Conservation (phyloP, 495 filamentous ascomycete species). For the Xylaria palmicola region DNA sequence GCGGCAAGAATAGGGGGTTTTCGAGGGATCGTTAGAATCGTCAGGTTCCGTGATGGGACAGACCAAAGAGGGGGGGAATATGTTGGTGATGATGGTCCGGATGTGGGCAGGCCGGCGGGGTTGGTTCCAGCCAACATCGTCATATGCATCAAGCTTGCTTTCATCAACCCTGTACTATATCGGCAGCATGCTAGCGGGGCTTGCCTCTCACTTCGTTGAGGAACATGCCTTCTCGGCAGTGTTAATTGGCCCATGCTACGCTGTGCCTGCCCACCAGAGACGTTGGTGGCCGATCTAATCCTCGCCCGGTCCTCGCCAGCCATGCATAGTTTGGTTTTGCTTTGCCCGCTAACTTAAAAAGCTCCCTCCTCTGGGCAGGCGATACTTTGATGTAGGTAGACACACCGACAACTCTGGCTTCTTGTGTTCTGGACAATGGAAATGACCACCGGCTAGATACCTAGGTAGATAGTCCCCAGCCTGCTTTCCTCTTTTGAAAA, state of each 20-base stretch:
- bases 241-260: constrained; percentile 2
- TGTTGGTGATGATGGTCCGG: not conserved
- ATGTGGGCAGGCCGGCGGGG: constrained; percentile 9
- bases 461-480: no score
- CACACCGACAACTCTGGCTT: no score
- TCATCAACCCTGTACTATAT: not conserved
- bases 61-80: not conserved
- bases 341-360: no score
- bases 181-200: not conserved
- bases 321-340: no score
- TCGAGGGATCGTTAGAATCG: not conserved
- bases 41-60: not conserved
- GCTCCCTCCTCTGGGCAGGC: no score
- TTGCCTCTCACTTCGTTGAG: not conserved
- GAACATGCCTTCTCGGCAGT: not conserved
- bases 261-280: no score
- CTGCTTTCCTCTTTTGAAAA: no score
- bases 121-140: constrained; percentile 4
- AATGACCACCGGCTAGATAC: no score
- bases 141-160: not conserved
- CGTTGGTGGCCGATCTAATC: no score
- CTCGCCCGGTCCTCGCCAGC: no score
- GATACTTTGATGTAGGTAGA: no score
- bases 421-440: no score
- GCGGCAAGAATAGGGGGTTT: not conserved